Evolutionary conservation across 2,329 filamentous ascomycete genomes (phyloP).

Genomic region (Ceratocystis ficicola): DNA sequence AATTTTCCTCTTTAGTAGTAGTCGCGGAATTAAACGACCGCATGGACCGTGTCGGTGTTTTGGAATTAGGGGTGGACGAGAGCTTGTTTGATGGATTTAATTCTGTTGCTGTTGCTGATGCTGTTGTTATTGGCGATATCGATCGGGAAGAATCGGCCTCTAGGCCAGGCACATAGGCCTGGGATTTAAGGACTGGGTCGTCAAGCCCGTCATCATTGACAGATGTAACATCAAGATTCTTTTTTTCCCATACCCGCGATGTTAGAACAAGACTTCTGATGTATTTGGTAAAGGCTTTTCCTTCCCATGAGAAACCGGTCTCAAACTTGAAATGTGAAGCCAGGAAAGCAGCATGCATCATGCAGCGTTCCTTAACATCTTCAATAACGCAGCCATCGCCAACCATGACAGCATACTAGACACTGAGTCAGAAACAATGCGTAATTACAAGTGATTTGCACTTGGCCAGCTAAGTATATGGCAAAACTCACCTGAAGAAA

Average conservation of each 20-base stretch:
- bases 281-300: constrained; percentile 40
- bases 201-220: constrained; percentile 25
- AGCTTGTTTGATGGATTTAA: not conserved
- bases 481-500: constrained; percentile 28
- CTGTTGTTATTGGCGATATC: not conserved
- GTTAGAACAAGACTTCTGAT: constrained; percentile 27
- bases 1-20: not conserved
- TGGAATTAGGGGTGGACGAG: not conserved
- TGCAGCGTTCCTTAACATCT: constrained; percentile 38
- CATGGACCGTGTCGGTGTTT: not conserved
- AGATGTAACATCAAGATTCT: constrained; percentile 25
- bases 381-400: constrained; percentile 42
- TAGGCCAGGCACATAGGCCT: not conserved
- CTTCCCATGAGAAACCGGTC: constrained; percentile 32
- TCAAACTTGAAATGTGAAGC: constrained; percentile 40
- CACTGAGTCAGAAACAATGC: not conserved
- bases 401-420: constrained; percentile 39
- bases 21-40: not conserved
- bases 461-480: not conserved
- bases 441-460: not conserved
- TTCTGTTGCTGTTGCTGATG: not conserved
- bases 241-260: constrained; percentile 18
- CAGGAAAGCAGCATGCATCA: constrained; percentile 41
- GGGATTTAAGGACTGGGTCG: constrained; percentile 10
- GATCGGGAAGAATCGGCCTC: not conserved